Conservation (phyloP, 257 asterid genomes). For the Penstemon newberryi region DNA sequence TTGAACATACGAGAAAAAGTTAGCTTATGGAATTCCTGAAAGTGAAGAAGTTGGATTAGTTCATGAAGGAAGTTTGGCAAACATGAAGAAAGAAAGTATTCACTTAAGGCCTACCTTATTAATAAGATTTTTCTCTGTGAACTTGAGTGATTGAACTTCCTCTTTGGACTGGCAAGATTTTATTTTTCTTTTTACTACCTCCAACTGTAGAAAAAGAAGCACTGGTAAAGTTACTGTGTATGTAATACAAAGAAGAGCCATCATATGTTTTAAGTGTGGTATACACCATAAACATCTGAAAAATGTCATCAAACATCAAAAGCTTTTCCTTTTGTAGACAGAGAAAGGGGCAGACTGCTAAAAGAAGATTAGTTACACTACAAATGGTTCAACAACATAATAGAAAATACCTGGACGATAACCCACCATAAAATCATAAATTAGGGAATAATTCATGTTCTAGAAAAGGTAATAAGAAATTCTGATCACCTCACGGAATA, state of each 20-base stretch:
- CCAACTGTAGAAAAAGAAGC: constrained; percentile 54
- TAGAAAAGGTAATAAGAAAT: constrained; percentile 13
- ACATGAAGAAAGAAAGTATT: constrained; percentile 3
- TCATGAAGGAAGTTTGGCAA: constrained; percentile 2
- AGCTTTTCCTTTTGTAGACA: background rate
- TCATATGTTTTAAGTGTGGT: background rate
- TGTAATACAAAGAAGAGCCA: background rate
- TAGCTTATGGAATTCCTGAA: background rate
- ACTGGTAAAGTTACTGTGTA: constrained; percentile 9
- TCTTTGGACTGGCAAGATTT: constrained; percentile 77
- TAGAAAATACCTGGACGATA: background rate
- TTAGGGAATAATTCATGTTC: constrained; percentile 5
- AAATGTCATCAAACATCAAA: constrained; percentile 2
- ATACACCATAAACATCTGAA: constrained; percentile 21
- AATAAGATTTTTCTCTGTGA: constrained; percentile 73
- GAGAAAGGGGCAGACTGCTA: background rate
- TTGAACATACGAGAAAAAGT: background rate
- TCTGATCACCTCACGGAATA: constrained; percentile 71
- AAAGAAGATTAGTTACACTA: constrained; percentile 2
- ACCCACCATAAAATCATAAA: background rate
- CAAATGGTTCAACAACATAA: constrained; percentile 3
- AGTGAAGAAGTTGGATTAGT: background rate
- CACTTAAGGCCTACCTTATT: constrained; percentile 54
- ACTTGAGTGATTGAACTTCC: constrained; percentile 79
- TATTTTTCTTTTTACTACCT: constrained; percentile 53